These are phyloP conservation scores for Rhytidiadelphus loreus DNA, from an alignment of 225 moss, liverwort and hornwort species.

Conservation along the genomic window DNA sequence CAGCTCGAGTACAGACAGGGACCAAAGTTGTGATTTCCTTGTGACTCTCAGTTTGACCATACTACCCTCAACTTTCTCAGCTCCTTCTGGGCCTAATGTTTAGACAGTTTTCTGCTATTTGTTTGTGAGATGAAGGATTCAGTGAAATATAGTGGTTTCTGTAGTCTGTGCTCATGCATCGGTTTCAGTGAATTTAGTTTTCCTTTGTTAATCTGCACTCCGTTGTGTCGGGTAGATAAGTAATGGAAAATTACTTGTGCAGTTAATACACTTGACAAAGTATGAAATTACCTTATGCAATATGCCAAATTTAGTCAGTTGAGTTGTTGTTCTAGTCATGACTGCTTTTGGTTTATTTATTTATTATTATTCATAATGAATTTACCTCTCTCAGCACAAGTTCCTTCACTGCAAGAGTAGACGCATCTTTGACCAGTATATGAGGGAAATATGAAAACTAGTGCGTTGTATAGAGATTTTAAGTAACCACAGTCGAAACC, in stretches of 20 bases:
- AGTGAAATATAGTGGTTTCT: background rate
- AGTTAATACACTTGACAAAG: background rate
- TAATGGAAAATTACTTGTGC: background rate
- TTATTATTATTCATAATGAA: background rate
- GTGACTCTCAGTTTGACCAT: constrained; percentile 59
- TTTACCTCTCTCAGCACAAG: background rate
- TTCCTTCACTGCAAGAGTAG: background rate
- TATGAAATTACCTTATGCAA: background rate
- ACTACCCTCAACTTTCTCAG: constrained; percentile 12
- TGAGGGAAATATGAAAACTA: background rate
- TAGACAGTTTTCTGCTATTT: background rate
- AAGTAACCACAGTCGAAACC: background rate
- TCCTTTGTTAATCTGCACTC: background rate
- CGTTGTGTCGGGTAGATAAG: background rate
- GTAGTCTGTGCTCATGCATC: background rate
- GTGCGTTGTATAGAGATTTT: background rate
- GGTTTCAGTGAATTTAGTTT: background rate
- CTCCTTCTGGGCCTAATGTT: background rate
- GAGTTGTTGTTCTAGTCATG: background rate
- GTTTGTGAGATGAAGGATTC: background rate
- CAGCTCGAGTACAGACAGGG: constrained; percentile 33
- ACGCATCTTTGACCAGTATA: background rate
- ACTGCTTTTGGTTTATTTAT: background rate
- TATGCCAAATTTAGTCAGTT: background rate
- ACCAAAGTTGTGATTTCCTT: constrained; percentile 43